Evolutionary conservation across 371 early-diverging fungal species (phyloP).

Genomic region (Mortierella sp.): DNA sequence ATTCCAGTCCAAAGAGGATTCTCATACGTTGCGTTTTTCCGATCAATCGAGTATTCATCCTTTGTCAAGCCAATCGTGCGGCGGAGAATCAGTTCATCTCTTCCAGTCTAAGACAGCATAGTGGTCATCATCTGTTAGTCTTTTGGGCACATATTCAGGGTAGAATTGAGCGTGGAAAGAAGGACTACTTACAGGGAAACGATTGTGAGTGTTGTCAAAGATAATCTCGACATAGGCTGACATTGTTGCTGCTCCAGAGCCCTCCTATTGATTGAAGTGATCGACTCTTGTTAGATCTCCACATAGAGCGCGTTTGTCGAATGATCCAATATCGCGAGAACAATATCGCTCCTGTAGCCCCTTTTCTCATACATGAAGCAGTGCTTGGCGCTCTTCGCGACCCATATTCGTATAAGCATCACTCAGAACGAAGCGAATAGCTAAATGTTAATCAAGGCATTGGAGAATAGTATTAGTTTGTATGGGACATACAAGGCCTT

Average conservation of each 20-base stretch:
- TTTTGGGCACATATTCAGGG: neutral
- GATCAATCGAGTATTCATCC: slow-evolving; percentile 98
- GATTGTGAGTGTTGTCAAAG: slow-evolving; percentile 95
- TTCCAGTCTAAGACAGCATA: slow-evolving; percentile 84
- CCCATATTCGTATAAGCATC: slow-evolving; percentile 95
- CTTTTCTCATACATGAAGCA: slow-evolving; percentile 82
- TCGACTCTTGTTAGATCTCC: neutral
- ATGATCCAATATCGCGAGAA: neutral
- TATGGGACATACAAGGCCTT: too few species aligned
- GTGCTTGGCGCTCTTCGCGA: slow-evolving; percentile 92
- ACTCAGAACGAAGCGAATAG: slow-evolving; percentile 96
- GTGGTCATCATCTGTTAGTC: neutral
- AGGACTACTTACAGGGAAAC: slow-evolving; percentile 87
- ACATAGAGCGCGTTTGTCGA: neutral
- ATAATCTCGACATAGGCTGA: slow-evolving; percentile 98
- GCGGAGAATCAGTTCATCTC: slow-evolving; percentile 88
- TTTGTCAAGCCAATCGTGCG: slow-evolving; percentile 96
- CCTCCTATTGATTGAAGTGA: slow-evolving; percentile 73
- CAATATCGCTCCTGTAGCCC: neutral
- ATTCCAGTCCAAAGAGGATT: neutral
- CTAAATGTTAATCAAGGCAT: slow-evolving; percentile 55
- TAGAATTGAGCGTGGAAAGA: too few species aligned
- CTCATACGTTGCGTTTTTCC: slow-evolving; percentile 83
- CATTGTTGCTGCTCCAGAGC: slow-evolving; percentile 91
- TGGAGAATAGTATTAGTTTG: too few species aligned